Percentiles rank a stretch among this genome's conserved stretches.
These are phyloP conservation scores for Colletotrichum echinochloae DNA, from an alignment of 2,329 filamentous ascomycete genomes.

Conservation along the genomic window DNA sequence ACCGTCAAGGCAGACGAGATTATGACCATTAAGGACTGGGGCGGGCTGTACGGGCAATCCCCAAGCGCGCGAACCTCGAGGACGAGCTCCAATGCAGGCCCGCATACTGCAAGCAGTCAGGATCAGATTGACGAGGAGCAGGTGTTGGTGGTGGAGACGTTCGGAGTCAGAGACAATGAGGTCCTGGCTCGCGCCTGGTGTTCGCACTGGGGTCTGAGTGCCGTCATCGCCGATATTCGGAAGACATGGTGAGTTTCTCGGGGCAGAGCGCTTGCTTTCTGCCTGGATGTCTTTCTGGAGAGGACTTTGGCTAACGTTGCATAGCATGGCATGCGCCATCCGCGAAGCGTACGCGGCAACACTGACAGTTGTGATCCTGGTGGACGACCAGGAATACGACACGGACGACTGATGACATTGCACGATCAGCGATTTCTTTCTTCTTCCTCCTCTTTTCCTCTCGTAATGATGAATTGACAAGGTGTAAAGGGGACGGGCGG, in stretches of 20 bases:
- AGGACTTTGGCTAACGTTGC: not conserved
- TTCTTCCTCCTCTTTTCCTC: not conserved
- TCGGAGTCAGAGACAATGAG: constrained; percentile 80
- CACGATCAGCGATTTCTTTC: constrained; percentile 7
- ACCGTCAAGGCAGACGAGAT: constrained; percentile 73
- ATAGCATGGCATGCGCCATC: constrained; percentile 77
- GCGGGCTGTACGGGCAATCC: constrained; percentile 53
- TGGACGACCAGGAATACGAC: constrained; percentile 57
- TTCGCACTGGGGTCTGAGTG: constrained; percentile 78
- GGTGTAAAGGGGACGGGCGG: not conserved
- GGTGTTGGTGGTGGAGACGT: constrained; percentile 78
- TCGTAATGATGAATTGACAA: constrained; percentile 15
- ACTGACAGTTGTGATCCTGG: constrained; percentile 77
- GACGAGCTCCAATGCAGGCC: constrained; percentile 51
- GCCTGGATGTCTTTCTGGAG: not conserved
- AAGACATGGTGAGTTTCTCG: constrained; percentile 70
- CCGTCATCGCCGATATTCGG: constrained; percentile 75
- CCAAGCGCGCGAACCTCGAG: constrained; percentile 46
- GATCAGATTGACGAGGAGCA: constrained; percentile 68
- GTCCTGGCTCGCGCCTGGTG: constrained; percentile 83
- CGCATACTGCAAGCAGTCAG: constrained; percentile 42
- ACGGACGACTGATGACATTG: constrained; percentile 34
- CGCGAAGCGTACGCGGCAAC: constrained; percentile 81
- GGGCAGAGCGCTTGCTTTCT: not conserved
- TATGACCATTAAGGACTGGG: constrained; percentile 76